phyloP scores from a whole-genome alignment of 2,329 filamentous ascomycete genomes.

The Achaetomium macrosporum region DNA sequence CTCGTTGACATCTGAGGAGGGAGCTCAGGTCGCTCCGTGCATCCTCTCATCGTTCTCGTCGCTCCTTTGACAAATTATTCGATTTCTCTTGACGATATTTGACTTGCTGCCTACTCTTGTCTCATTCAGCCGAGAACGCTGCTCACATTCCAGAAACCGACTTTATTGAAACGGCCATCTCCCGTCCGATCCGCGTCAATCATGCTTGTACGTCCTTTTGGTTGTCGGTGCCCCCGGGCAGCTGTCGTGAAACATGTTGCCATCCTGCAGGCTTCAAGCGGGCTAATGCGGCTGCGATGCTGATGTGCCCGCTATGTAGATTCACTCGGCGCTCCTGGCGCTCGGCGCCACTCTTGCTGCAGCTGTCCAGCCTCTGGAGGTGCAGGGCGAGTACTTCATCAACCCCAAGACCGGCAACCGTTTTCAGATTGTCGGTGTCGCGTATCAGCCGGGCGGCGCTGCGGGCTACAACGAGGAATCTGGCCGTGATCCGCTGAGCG shows the following conservation, averaged over 20 bases:
- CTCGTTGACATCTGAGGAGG: conserved; percentile 11
- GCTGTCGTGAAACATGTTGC: neutral
- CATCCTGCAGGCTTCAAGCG: neutral
- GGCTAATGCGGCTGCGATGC: neutral
- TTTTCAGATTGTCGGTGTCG: conserved; percentile 62
- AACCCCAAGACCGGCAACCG: conserved; percentile 52
- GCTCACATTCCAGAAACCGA: neutral
- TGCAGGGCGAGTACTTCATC: conserved; percentile 54
- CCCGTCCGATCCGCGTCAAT: neutral
- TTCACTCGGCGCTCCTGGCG: conserved; percentile 44
- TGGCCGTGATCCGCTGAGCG: conserved; percentile 54
- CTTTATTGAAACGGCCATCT: neutral
- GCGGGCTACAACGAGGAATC: conserved; percentile 52
- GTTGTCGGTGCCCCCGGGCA: neutral
- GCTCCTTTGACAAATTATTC: conserved; percentile 19
- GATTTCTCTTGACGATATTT: neutral
- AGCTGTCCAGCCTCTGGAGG: conserved; percentile 52
- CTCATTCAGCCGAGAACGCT: neutral
- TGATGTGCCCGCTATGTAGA: conserved; percentile 21
- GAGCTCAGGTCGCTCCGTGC: neutral
- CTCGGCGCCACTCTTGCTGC: conserved; percentile 47
- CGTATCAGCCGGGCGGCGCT: conserved; percentile 64
- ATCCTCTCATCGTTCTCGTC: conserved; percentile 22
- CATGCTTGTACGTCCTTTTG: conserved; percentile 10
- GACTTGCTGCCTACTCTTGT: neutral